Percentiles rank a stretch among this genome's conserved stretches.
Evolutionary conservation across 2,329 filamentous ascomycete genomes (phyloP).

Genomic region (Epichloe amarillans): DNA sequence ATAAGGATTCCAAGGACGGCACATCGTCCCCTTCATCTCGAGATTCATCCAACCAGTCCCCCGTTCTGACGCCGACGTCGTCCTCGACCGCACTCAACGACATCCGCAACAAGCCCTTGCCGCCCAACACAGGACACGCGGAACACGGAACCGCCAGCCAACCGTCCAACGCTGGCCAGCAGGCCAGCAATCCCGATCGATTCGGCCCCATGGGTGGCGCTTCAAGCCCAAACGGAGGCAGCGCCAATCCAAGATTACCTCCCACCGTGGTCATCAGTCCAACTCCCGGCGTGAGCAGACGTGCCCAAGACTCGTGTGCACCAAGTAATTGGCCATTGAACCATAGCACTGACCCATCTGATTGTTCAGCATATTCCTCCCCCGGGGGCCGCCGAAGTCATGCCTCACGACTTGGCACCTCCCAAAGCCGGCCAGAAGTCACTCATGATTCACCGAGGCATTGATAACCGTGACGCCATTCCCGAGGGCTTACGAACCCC

Average conservation of each 20-base stretch:
- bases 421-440: constrained; percentile 88
- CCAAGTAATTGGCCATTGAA: not conserved
- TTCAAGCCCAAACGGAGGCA: constrained; percentile 24
- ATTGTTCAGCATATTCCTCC: constrained; percentile 62
- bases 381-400: constrained; percentile 82
- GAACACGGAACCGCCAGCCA: constrained; percentile 29
- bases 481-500: constrained; percentile 91
- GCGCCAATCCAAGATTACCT: constrained; percentile 35
- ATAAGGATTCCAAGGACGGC: constrained; percentile 60
- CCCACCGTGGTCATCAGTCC: constrained; percentile 92
- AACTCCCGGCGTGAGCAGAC: constrained; percentile 64
- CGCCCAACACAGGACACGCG: constrained; percentile 36
- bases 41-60: constrained; percentile 41
- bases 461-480: constrained; percentile 81
- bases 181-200: constrained; percentile 25
- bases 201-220: constrained; percentile 24
- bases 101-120: constrained; percentile 67
- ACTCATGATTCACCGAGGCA: constrained; percentile 66
- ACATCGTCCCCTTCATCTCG: constrained; percentile 63
- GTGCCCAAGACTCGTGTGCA: not conserved
- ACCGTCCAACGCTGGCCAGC: constrained; percentile 26
- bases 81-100: constrained; percentile 82
- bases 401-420: constrained; percentile 92
- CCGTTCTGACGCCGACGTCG: constrained; percentile 66
- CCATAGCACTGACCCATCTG: not conserved